A percentile compares a stretch with the other conserved stretches of the same genome.
Conservation (phyloP, 2,329 filamentous ascomycete genomes). For the Xylaria sp. region DNA sequence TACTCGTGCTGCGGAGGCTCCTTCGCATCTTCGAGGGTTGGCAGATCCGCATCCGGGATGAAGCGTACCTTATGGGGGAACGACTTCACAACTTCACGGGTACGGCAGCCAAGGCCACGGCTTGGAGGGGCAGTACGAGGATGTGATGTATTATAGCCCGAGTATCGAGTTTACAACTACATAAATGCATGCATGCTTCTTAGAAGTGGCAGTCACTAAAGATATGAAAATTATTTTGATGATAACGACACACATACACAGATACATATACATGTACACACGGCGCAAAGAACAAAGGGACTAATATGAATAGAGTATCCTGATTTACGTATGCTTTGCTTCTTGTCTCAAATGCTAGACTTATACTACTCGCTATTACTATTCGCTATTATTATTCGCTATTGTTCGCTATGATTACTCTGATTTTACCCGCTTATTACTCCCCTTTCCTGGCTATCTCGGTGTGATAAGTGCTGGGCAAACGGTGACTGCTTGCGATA, state of each 20-base stretch:
- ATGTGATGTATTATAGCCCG: slow-evolving; percentile 32
- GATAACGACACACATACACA: slow-evolving; percentile 11
- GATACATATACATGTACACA: not conserved
- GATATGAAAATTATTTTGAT: slow-evolving; percentile 16
- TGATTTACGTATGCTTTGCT: not conserved
- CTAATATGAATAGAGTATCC: not conserved
- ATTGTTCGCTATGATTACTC: slow-evolving; percentile 23
- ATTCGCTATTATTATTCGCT: too few relatives aligned
- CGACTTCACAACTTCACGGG: slow-evolving; percentile 84
- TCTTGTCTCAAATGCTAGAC: not conserved
- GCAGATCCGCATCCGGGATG: slow-evolving; percentile 86
- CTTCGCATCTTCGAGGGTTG: slow-evolving; percentile 75
- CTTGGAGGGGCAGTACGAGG: slow-evolving; percentile 44
- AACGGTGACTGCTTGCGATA: slow-evolving; percentile 65
- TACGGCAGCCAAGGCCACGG: slow-evolving; percentile 41
- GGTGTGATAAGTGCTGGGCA: slow-evolving; percentile 66
- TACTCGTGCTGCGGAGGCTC: slow-evolving; percentile 62
- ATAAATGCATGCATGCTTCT: not conserved
- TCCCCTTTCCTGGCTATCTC: too few relatives aligned
- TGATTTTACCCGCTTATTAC: too few relatives aligned
- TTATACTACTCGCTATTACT: slow-evolving; percentile 25
- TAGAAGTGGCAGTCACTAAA: not conserved
- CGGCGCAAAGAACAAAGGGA: not conserved
- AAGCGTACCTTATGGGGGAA: slow-evolving; percentile 96
- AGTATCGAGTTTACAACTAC: not conserved